Evolutionary conservation across 306 rosid species (phyloP).

Genomic region (Betula pendula): DNA sequence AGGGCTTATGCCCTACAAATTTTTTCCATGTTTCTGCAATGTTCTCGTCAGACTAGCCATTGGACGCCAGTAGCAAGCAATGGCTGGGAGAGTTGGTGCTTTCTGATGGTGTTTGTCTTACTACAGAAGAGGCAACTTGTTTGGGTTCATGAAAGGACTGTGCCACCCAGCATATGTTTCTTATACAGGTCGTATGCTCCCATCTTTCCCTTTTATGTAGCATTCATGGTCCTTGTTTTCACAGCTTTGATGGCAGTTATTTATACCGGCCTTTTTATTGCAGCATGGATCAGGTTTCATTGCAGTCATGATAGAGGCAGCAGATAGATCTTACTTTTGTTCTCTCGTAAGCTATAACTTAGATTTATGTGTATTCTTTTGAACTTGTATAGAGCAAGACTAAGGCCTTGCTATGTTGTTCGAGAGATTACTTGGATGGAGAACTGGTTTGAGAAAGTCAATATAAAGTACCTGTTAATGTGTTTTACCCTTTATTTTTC

Average conservation of each 20-base stretch:
- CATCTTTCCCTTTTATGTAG: constrained; percentile 15
- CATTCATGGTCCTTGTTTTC: constrained; percentile 7
- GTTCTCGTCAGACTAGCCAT: constrained; percentile 20
- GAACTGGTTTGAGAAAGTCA: background rate
- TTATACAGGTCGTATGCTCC: constrained; percentile 47
- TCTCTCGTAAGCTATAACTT: background rate
- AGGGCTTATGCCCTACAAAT: constrained; percentile 25
- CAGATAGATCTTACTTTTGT: background rate
- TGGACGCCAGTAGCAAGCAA: constrained; percentile 7
- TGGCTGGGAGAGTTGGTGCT: constrained; percentile 43
- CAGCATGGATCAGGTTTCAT: no score
- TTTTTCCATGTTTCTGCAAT: constrained; percentile 29
- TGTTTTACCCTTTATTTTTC: no score
- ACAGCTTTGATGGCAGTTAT: constrained; percentile 35
- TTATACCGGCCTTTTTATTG: constrained; percentile 32
- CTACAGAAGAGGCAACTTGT: constrained; percentile 47
- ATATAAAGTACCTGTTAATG: no score
- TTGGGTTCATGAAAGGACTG: constrained; percentile 43
- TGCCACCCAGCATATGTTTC: constrained; percentile 37
- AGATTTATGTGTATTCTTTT: background rate
- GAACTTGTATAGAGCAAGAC: background rate
- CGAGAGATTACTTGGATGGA: background rate
- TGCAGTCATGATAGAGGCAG: constrained; percentile 10
- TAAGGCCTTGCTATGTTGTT: background rate
- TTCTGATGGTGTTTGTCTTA: constrained; percentile 48